Conservation (phyloP, 2,329 filamentous ascomycete species). For the Alternaria longipes region DNA sequence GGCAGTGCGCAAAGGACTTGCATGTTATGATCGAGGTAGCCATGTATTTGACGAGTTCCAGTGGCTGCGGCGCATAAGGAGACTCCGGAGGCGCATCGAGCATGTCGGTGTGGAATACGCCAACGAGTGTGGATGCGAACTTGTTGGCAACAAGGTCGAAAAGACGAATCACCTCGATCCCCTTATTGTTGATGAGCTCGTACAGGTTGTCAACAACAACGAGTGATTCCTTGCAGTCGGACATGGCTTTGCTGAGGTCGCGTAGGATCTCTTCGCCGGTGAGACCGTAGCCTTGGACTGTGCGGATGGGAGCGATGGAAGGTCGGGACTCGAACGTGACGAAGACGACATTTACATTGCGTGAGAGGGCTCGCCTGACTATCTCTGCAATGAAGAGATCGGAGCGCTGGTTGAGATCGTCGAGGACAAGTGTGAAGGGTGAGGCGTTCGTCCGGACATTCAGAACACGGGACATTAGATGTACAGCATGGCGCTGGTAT, state of each 20-base stretch:
- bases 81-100: constrained; percentile 55
- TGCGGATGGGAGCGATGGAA: constrained; percentile 70
- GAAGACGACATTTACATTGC: constrained; percentile 73
- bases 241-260: constrained; percentile 31
- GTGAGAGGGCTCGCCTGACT: constrained; percentile 67
- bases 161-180: constrained; percentile 66
- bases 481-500: constrained; percentile 81
- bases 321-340: constrained; percentile 79
- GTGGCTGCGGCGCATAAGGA: constrained; percentile 61
- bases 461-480: constrained; percentile 83
- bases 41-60: constrained; percentile 80
- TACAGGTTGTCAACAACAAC: constrained; percentile 84
- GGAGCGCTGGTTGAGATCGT: constrained; percentile 84
- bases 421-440: constrained; percentile 85
- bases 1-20: constrained; percentile 76
- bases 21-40: constrained; percentile 86
- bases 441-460: constrained; percentile 81
- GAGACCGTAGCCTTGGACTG: constrained; percentile 71
- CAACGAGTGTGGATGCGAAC: constrained; percentile 74
- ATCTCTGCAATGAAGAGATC: constrained; percentile 76
- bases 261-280: constrained; percentile 61
- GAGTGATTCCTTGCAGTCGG: constrained; percentile 56
- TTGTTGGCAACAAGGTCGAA: constrained; percentile 74
- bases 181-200: constrained; percentile 58
- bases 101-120: constrained; percentile 84